Conservation (phyloP, 148 eudicot species). For the Rheum nobile region DNA sequence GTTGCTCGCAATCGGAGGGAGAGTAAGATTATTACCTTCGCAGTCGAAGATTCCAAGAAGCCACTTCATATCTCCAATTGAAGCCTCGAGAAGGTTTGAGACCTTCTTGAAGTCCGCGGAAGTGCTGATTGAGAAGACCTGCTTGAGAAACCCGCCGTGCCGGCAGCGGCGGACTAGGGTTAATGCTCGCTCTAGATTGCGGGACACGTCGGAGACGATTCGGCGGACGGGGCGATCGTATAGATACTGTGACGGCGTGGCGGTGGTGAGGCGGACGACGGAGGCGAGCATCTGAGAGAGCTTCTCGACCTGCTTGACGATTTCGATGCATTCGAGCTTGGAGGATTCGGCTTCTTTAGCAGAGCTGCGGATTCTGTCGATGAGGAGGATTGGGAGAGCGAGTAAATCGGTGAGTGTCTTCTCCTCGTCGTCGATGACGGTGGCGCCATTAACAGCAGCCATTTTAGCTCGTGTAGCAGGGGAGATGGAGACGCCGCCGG, state of each 20-base stretch:
- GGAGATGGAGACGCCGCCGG: not conserved
- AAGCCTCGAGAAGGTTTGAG: conserved; percentile 36
- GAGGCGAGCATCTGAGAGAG: conserved; percentile 56
- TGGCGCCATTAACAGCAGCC: conserved; percentile 5
- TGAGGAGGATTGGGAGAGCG: conserved; percentile 36
- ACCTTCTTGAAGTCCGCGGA: conserved; percentile 60
- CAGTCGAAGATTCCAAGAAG: conserved; percentile 33
- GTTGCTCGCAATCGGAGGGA: conserved; percentile 54
- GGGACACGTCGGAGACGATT: conserved; percentile 34
- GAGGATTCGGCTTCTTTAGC: conserved; percentile 51
- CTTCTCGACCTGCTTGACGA: conserved; percentile 39
- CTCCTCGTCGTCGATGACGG: conserved; percentile 20
- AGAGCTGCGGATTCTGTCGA: conserved; percentile 45
- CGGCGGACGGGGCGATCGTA: conserved; percentile 76
- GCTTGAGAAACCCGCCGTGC: conserved; percentile 38
- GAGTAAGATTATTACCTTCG: conserved; percentile 24
- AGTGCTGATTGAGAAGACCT: conserved; percentile 48
- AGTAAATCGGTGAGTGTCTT: conserved; percentile 46
- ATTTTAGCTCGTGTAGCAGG: not conserved
- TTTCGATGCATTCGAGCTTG: conserved; percentile 44
- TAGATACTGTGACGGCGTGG: conserved; percentile 27
- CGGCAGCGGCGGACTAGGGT: conserved; percentile 55
- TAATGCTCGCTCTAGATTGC: conserved; percentile 43
- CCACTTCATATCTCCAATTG: conserved; percentile 54
- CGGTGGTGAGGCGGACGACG: conserved; percentile 32